Conservation (phyloP, 192 early-diverging fungal genomes). For the Coemansia sp. region DNA sequence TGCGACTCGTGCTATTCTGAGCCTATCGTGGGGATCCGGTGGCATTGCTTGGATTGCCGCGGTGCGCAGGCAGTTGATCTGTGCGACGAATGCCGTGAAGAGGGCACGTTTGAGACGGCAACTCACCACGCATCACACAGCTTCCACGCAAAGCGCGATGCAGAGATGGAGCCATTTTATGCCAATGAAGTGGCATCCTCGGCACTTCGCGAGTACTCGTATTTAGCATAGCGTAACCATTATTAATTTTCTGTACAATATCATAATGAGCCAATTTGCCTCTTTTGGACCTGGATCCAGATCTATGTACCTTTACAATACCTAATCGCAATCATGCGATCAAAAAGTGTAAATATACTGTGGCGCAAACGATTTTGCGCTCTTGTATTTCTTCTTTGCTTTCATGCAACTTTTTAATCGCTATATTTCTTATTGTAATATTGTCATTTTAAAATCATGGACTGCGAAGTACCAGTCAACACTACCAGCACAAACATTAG, state of each 20-base stretch:
- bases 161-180: conserved; percentile 58
- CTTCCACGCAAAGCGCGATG: conserved; percentile 39
- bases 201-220: conserved; percentile 54
- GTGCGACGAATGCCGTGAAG: conserved; percentile 68
- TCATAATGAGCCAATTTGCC: not conserved
- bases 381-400: not conserved
- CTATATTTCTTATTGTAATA: not conserved
- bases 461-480: not conserved
- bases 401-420: not conserved
- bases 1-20: conserved; percentile 75
- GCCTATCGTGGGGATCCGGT: conserved; percentile 72
- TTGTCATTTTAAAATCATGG: not conserved
- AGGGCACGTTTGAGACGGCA: conserved; percentile 57
- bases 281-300: not conserved
- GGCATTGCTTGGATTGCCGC: conserved; percentile 69
- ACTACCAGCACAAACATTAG: conserved; percentile 1
- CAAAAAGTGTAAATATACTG: not conserved
- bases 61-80: conserved; percentile 68
- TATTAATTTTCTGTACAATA: conserved; percentile 6
- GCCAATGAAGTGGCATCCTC: conserved; percentile 50
- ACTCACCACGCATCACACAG: conserved; percentile 35
- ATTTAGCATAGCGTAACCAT: conserved; percentile 30
- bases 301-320: not conserved
- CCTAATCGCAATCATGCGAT: not conserved
- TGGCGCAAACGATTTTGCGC: not conserved